Evolutionary conservation across 495 filamentous ascomycete species (phyloP).

Genomic region (Penicillium paxilli): DNA sequence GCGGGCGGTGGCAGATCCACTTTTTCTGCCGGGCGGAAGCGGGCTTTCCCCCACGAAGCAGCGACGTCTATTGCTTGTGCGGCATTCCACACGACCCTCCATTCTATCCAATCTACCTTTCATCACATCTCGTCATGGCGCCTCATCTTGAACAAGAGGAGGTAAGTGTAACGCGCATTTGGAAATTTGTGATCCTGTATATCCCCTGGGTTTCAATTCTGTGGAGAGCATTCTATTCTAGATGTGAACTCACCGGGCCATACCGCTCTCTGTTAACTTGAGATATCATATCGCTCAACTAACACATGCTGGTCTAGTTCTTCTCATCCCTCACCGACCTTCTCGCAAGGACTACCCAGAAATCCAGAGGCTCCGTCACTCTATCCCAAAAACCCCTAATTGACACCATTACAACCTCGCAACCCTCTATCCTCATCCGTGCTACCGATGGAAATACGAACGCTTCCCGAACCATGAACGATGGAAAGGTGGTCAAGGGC

Average conservation of each 20-base stretch:
- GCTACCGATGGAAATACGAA: conserved; percentile 70
- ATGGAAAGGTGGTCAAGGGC: conserved; percentile 33
- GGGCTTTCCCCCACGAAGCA: conserved; percentile 17
- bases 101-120: conserved; percentile 8
- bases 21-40: conserved; percentile 28
- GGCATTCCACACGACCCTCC: conserved; percentile 3
- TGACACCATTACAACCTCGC: conserved; percentile 23
- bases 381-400: conserved; percentile 75
- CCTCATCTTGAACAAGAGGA: conserved; percentile 71
- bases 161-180: no score
- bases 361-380: conserved; percentile 74
- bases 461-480: conserved; percentile 38
- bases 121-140: conserved; percentile 43
- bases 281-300: no score
- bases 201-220: no score
- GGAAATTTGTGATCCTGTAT: no score
- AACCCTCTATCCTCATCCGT: conserved; percentile 72
- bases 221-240: no score
- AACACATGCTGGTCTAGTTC: no score
- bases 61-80: neutral
- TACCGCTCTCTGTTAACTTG: conserved; percentile 21
- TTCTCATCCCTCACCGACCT: conserved; percentile 75
- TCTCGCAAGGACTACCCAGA: conserved; percentile 65
- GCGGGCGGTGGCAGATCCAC: conserved; percentile 16
- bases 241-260: conserved; percentile 16